Conservation (phyloP, 208 protist species). For the Phytomonas sp. region DNA sequence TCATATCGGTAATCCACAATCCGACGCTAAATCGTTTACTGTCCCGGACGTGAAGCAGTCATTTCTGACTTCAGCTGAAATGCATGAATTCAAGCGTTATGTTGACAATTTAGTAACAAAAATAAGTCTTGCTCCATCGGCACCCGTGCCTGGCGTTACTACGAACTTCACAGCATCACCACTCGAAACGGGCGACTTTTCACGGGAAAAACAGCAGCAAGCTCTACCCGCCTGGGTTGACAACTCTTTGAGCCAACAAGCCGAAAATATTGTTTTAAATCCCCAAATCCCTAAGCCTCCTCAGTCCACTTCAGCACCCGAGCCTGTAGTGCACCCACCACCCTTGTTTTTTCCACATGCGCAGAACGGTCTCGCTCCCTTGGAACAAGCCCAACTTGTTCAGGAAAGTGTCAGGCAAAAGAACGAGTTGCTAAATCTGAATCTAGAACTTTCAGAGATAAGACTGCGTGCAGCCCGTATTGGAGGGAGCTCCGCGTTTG, state of each 20-base stretch:
- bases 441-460: constrained; percentile 59
- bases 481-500: constrained; percentile 1
- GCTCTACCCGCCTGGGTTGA: not conserved
- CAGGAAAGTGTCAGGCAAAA: constrained; percentile 60
- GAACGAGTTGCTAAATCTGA: constrained; percentile 55
- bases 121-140: not conserved
- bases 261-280: not conserved
- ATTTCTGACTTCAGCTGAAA: constrained; percentile 1
- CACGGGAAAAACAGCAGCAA: not conserved
- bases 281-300: not conserved
- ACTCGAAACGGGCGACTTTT: not conserved
- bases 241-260: not conserved
- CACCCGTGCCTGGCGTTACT: not conserved
- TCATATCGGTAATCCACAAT: not conserved
- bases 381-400: constrained; percentile 57
- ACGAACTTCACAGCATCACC: not conserved
- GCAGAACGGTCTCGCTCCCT: constrained; percentile 27
- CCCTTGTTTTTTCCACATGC: constrained; percentile 9
- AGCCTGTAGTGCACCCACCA: not conserved
- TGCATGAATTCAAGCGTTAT: constrained; percentile 53
- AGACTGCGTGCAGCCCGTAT: constrained; percentile 33
- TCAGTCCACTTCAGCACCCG: not conserved
- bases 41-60: constrained; percentile 1
- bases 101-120: constrained; percentile 39
- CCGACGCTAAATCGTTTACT: constrained; percentile 2